These are phyloP conservation scores for Neonectria magnoliae DNA, from an alignment of 2,329 filamentous ascomycete species.

Conservation along the genomic window DNA sequence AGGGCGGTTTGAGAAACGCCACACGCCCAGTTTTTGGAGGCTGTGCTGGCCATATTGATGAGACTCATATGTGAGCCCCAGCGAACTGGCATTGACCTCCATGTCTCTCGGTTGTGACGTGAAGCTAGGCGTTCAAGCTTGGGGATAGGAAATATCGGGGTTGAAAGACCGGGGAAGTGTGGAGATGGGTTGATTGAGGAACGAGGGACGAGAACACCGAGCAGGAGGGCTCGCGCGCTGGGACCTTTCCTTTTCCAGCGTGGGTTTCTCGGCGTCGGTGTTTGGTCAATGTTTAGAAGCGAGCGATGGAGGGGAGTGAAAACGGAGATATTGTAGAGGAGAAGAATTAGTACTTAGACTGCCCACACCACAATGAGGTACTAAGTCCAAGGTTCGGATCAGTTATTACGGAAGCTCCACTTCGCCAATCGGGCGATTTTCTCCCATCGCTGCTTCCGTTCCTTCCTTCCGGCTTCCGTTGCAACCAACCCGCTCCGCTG, in stretches of 20 bases:
- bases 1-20: conserved; percentile 46
- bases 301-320: not conserved
- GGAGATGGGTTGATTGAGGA: conserved; percentile 15
- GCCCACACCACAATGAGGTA: not conserved
- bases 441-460: conserved; percentile 22
- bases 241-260: not conserved
- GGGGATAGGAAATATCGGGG: conserved; percentile 11
- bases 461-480: conserved; percentile 29
- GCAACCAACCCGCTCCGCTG: conserved; percentile 3
- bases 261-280: not conserved
- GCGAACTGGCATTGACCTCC: conserved; percentile 31
- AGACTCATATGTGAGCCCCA: conserved; percentile 46
- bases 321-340: not conserved
- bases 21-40: conserved; percentile 59
- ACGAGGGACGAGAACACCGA: no score
- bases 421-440: conserved; percentile 32
- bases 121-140: conserved; percentile 22
- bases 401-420: conserved; percentile 10
- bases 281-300: not conserved
- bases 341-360: not conserved
- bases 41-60: conserved; percentile 52
- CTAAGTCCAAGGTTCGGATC: not conserved
- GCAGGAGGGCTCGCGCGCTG: not conserved
- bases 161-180: conserved; percentile 4
- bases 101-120: conserved; percentile 27